A percentile compares a stretch with the other conserved stretches of the same genome.
These are phyloP conservation scores for Sphenostylis stenocarpa DNA, from an alignment of 306 rosid genomes.

Conservation along the genomic window DNA sequence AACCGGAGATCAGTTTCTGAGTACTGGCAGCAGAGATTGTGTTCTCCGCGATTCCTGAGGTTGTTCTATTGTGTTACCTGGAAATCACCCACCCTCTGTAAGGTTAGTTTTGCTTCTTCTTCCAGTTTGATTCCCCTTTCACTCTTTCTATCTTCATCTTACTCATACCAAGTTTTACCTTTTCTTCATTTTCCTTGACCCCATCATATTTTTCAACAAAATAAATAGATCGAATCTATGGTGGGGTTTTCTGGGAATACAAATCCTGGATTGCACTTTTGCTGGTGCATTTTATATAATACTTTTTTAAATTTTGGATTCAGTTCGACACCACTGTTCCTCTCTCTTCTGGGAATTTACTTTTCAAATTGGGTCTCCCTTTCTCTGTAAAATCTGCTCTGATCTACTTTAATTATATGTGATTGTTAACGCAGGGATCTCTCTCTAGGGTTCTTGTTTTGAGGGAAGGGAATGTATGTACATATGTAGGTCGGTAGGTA, in stretches of 20 bases:
- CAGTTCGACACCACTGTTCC: not conserved
- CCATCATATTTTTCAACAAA: not conserved
- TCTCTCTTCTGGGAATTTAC: not conserved
- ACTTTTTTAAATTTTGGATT: not conserved
- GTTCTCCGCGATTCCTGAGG: not conserved
- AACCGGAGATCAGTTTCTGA: no score
- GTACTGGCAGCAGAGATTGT: no score
- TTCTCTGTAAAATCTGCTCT: not conserved
- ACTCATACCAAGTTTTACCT: not conserved
- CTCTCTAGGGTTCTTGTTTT: not conserved
- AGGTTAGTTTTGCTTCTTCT: not conserved
- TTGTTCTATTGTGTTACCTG: not conserved
- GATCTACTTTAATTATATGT: not conserved
- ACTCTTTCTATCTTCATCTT: not conserved
- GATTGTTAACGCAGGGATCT: not conserved
- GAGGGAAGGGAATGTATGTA: not conserved
- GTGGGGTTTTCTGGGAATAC: not conserved
- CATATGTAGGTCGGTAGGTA: no score
- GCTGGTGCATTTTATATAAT: not conserved
- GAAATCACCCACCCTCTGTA: not conserved
- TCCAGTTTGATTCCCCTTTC: not conserved
- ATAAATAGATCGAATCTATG: not conserved
- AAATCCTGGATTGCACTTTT: not conserved
- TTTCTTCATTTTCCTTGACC: not conserved
- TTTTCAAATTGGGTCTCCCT: not conserved